These are phyloP conservation scores for Hyphopichia fennica DNA, from an alignment of 1,139 yeast genomes.

Conservation along the genomic window DNA sequence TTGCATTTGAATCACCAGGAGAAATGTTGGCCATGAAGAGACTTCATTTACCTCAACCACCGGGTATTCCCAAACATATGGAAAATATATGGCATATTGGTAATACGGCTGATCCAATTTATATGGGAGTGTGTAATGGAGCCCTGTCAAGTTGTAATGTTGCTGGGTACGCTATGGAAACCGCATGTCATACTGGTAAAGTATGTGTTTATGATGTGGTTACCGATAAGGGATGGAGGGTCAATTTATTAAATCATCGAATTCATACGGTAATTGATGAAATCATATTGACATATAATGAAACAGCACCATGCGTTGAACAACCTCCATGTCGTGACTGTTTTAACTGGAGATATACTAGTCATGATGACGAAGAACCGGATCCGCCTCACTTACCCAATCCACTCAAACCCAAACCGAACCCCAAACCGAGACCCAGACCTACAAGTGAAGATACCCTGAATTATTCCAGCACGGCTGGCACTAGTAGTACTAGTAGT, in stretches of 20 bases:
- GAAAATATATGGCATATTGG: slow-evolving; percentile 96
- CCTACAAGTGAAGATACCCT: not conserved
- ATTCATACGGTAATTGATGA: slow-evolving; percentile 91
- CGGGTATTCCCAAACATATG: slow-evolving; percentile 75
- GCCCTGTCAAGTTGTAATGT: slow-evolving; percentile 87
- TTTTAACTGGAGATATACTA: slow-evolving; percentile 82
- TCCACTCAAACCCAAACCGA: slow-evolving; percentile 29
- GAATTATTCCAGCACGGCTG: not conserved
- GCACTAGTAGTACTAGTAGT: slow-evolving; percentile 7
- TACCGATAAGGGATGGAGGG: slow-evolving; percentile 87
- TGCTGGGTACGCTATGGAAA: slow-evolving; percentile 97
- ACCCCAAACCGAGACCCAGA: not conserved
- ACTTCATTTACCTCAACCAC: slow-evolving; percentile 89
- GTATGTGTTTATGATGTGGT: slow-evolving; percentile 91
- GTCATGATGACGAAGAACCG: slow-evolving; percentile 44
- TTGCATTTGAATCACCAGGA: slow-evolving; percentile 92
- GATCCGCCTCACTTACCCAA: slow-evolving; percentile 42
- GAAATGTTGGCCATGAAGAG: slow-evolving; percentile 81
- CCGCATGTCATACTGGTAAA: slow-evolving; percentile 90
- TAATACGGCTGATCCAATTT: slow-evolving; percentile 95
- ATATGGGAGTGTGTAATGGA: slow-evolving; percentile 96
- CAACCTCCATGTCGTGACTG: slow-evolving; percentile 89
- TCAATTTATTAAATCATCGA: slow-evolving; percentile 82
- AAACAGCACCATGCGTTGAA: slow-evolving; percentile 69
- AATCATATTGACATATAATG: slow-evolving; percentile 68